Percentiles rank a stretch among this genome's conserved stretches.
Conservation (phyloP, 2,329 filamentous ascomycete genomes). For the Coniochaeta ligniaria region DNA sequence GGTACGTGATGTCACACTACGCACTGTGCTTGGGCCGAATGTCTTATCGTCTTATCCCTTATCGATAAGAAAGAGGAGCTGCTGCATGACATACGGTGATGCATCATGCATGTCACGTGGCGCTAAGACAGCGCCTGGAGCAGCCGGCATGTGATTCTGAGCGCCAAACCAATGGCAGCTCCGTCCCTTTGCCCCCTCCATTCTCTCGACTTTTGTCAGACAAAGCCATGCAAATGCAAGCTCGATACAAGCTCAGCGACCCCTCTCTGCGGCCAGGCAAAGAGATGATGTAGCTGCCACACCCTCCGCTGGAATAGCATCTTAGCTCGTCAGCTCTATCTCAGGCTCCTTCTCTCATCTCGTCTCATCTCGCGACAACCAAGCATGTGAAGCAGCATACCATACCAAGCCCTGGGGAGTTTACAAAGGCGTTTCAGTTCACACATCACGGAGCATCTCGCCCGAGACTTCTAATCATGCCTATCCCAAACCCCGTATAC, state of each 20-base stretch:
- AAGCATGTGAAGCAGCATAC: not conserved
- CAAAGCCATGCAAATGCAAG: not conserved
- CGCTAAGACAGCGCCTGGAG: not conserved
- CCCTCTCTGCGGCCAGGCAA: not conserved
- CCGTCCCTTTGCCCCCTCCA: not conserved
- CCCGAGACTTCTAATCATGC: slow-evolving; percentile 30
- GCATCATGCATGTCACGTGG: not conserved
- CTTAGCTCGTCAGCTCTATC: not conserved
- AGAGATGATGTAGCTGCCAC: not conserved
- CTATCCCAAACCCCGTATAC: slow-evolving; percentile 46
- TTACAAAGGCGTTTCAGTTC: not conserved
- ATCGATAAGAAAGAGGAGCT: not conserved
- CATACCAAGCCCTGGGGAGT: not conserved
- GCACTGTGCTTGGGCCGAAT: not conserved
- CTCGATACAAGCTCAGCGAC: not conserved
- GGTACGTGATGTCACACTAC: not conserved
- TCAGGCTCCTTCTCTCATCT: not conserved
- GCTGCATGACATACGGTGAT: too few species aligned
- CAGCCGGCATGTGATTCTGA: not conserved
- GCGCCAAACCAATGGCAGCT: not conserved
- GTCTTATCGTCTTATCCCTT: not conserved
- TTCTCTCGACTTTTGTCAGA: not conserved
- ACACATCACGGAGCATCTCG: not conserved
- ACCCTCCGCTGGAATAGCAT: not conserved
- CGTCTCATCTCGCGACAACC: not conserved